phyloP scores from a whole-genome alignment of 1,284 basidiomycete genomes.

The Puccinia triticina region DNA sequence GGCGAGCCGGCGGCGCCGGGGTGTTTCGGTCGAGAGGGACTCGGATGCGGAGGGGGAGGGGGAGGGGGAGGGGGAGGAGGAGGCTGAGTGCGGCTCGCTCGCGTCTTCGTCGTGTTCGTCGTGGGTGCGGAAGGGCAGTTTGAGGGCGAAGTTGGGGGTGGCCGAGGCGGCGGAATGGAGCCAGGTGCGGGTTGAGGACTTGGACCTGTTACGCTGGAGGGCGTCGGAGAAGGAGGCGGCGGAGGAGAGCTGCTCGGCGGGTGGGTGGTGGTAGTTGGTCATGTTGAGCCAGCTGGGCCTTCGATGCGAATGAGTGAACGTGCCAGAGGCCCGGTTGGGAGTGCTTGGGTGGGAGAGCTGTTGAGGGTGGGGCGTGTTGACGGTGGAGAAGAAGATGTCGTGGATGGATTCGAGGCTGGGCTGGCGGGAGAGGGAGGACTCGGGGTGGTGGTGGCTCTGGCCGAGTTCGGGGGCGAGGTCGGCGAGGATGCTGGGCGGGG shows the following conservation, averaged over 20 bases:
- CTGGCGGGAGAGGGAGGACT: slow-evolving; percentile 16
- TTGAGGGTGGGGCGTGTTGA: slow-evolving; percentile 29
- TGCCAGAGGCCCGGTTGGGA: background rate
- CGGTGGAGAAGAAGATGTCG: slow-evolving; percentile 45
- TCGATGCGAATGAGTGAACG: slow-evolving; percentile 8
- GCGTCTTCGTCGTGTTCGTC: background rate
- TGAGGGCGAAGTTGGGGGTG: slow-evolving; percentile 3
- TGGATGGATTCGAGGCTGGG: slow-evolving; percentile 41
- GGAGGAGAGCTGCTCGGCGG: slow-evolving; percentile 5
- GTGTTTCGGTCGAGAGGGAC: too few relatives aligned
- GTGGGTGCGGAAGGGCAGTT: background rate
- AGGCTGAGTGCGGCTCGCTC: background rate
- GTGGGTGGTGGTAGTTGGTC: slow-evolving; percentile 31
- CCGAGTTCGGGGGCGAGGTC: background rate
- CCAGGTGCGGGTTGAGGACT: slow-evolving; percentile 7
- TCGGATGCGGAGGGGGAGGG: background rate
- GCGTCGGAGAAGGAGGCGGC: background rate
- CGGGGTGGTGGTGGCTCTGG: too few relatives aligned
- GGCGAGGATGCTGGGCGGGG: background rate
- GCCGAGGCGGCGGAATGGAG: background rate
- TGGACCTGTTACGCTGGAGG: slow-evolving; percentile 7
- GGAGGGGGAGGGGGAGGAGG: background rate
- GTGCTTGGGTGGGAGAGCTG: slow-evolving; percentile 28
- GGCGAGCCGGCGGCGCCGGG: too few relatives aligned
- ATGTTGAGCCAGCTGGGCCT: slow-evolving; percentile 37